phyloP scores from a whole-genome alignment of 805 yeast genomes.

The Yamadazyma ubonensis region DNA sequence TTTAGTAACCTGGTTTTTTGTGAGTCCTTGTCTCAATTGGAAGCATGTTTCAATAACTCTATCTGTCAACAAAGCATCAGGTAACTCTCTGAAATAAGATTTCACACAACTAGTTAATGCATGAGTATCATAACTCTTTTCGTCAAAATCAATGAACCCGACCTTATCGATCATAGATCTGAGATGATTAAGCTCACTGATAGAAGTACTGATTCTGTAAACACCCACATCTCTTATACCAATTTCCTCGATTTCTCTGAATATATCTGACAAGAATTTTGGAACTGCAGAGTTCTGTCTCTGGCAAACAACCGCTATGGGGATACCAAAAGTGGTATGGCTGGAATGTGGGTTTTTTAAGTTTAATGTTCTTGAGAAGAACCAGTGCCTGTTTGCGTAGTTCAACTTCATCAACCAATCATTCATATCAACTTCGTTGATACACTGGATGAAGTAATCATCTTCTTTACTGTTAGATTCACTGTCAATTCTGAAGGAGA shows the following conservation, averaged over 20 bases:
- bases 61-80: constrained; percentile 76
- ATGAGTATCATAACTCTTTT: constrained; percentile 66
- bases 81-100: constrained; percentile 77
- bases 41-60: constrained; percentile 61
- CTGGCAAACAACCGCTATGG: constrained; percentile 70
- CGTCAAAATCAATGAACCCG: constrained; percentile 52
- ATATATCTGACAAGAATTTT: constrained; percentile 57
- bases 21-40: constrained; percentile 25
- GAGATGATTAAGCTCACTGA: constrained; percentile 45
- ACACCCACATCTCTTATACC: constrained; percentile 91
- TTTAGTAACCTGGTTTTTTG: constrained; percentile 12
- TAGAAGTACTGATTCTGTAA: constrained; percentile 66
- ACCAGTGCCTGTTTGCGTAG: constrained; percentile 56
- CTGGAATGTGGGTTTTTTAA: constrained; percentile 18
- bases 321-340: constrained; percentile 74
- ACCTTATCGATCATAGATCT: constrained; percentile 44
- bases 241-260: constrained; percentile 76
- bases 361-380: constrained; percentile 38
- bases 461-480: constrained; percentile 35
- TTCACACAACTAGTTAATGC: constrained; percentile 88
- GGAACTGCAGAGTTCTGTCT: constrained; percentile 69
- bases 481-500: constrained; percentile 49
- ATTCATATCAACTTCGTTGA: constrained; percentile 56
- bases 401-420: constrained; percentile 66
- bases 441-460: constrained; percentile 67